Evolutionary conservation across 2,329 filamentous ascomycete genomes (phyloP), one percentile per base, ranked within the genome.

Genomic region (Colletotrichum ledebouriae): DNA sequence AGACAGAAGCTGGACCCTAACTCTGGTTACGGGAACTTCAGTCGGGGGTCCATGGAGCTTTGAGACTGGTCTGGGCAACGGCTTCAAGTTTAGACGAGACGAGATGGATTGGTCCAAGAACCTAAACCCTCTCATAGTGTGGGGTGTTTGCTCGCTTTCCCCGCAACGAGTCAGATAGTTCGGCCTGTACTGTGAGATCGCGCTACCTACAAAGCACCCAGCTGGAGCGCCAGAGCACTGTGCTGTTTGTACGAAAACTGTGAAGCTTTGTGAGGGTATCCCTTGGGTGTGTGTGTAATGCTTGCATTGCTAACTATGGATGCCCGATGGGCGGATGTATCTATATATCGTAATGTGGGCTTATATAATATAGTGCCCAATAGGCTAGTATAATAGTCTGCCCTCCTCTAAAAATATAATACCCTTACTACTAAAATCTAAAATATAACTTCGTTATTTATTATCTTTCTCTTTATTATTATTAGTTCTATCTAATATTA

Each of bases 81-180:
- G 34, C 34, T 25, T 17, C 52, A 41, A 57, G 37, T 17, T 42
- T 25, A 29, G 53, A 57, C 53, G 50, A 20, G 34, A 56, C 33
- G 34, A 34, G 49, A 12, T 53, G 15, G 49, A 37, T 20, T 59
- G 29, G 20, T 39, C 29, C 6, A 33, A 46, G 46, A 29, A 11
- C 41, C 50, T 20, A 39, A 60, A 25, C 7, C 12, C 39, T 47
- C 41, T 37, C 37, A 25, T 15, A 47, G 22, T 61, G 63, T 61
- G 63, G 63, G 58, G 49, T 50, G 41, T 49, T 66, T n/a, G 55
- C n/a, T 63, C 9, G 37, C 33, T 15, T 66, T 60, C 63, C 62
- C 63, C 63, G 49, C 63, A 61, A 22, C 22, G 22, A 22, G 22
- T 17, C 17, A 17, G 17, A 17, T 17, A 17, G 17, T 17, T 17